A percentile compares a stretch with the other conserved stretches of the same genome.
These are phyloP conservation scores for Boechera divaricarpa DNA, from an alignment of 345 rosid genomes.

Conservation along the genomic window DNA sequence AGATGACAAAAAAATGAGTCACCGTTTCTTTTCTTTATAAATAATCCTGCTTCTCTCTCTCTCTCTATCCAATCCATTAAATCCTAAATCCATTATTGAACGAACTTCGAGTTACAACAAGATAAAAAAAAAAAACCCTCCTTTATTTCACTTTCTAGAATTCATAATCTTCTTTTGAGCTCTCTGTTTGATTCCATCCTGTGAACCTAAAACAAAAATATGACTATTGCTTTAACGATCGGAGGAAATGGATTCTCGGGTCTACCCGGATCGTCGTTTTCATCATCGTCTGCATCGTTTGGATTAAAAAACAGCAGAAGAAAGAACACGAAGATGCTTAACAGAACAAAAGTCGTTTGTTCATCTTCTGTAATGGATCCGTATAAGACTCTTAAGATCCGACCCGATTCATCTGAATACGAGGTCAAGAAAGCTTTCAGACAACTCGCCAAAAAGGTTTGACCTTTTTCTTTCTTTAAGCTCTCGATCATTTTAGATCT, in stretches of 20 bases:
- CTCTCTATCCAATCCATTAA: slow-evolving; percentile 15
- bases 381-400: slow-evolving; percentile 70
- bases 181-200: slow-evolving; percentile 19
- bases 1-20: slow-evolving; percentile 40
- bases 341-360: slow-evolving; percentile 46
- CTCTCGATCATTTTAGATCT: slow-evolving; percentile 18
- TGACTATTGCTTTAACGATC: slow-evolving; percentile 50
- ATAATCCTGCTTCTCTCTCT: slow-evolving; percentile 3
- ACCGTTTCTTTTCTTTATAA: slow-evolving; percentile 27
- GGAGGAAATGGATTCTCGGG: slow-evolving; percentile 58
- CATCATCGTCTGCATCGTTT: slow-evolving; percentile 55
- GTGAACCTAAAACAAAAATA: neutral
- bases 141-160: neutral
- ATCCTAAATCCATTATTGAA: slow-evolving; percentile 15
- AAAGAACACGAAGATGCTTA: slow-evolving; percentile 49
- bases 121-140: neutral
- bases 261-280: slow-evolving; percentile 42
- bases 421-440: slow-evolving; percentile 92
- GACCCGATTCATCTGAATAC: slow-evolving; percentile 76
- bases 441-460: slow-evolving; percentile 81
- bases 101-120: neutral
- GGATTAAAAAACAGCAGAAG: slow-evolving; percentile 44
- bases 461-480: neutral
- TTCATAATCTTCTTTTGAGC: neutral
- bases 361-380: slow-evolving; percentile 70